Percentiles rank a stretch among this genome's conserved stretches.
Evolutionary conservation across 2,329 filamentous ascomycete species (phyloP).

Genomic region (Apiospora pterosperma): DNA sequence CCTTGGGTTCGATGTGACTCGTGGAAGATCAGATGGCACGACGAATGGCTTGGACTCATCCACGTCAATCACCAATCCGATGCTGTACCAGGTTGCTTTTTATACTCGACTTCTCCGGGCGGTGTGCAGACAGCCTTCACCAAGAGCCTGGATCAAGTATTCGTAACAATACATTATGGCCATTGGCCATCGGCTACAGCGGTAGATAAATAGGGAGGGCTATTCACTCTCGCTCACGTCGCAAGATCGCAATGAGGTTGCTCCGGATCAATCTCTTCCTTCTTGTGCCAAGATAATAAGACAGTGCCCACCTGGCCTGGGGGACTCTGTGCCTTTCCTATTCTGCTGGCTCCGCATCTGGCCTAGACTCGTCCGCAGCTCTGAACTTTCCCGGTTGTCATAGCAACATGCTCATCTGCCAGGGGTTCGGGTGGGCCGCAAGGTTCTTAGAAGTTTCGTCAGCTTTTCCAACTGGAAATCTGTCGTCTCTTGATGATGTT

Average conservation of each 20-base stretch:
- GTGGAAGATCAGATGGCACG: neutral
- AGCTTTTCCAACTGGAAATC: neutral
- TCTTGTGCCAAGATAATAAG: neutral
- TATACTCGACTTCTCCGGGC: neutral
- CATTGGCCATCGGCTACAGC: neutral
- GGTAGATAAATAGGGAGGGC: neutral
- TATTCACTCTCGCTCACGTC: neutral
- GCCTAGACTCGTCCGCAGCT: neutral
- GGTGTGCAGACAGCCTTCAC: neutral
- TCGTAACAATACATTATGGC: neutral
- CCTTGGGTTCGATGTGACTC: neutral
- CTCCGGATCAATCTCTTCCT: neutral
- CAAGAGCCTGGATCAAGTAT: neutral
- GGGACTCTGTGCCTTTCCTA: neutral
- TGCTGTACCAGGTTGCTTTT: neutral
- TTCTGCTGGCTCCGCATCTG: constrained; percentile 2
- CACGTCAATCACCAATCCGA: neutral
- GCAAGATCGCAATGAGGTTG: neutral
- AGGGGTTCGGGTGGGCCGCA: neutral
- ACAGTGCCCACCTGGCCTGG: neutral
- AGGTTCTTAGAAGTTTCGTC: neutral
- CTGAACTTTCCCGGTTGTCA: neutral
- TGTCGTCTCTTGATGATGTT: neutral
- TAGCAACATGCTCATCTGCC: neutral
- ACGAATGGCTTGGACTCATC: neutral